Percentiles rank a stretch among this genome's conserved stretches.
Evolutionary conservation across 257 asterid genomes (phyloP).

Genomic region (Knoxia roxburghii): DNA sequence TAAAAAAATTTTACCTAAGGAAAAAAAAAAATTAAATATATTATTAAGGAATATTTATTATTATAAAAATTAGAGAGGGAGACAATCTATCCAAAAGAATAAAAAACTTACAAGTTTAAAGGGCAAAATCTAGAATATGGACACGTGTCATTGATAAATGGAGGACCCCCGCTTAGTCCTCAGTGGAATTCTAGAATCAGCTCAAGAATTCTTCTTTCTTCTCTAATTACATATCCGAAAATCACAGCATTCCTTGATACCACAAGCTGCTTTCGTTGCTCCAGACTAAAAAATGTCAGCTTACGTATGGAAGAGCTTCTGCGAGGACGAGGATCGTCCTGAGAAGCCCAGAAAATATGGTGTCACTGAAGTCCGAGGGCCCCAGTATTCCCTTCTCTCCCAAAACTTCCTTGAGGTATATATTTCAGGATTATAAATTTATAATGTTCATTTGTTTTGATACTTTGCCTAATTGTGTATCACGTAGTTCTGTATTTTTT

Average conservation of each 20-base stretch:
- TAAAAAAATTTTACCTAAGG: too few species aligned
- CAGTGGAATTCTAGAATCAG: constrained; percentile 48
- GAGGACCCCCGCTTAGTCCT: too few species aligned
- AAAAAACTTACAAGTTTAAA: too few species aligned
- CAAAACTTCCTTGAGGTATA: constrained; percentile 60
- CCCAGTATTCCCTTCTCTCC: constrained; percentile 68
- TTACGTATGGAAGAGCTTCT: constrained; percentile 75
- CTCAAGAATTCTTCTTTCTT: constrained; percentile 35
- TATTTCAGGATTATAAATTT: background rate
- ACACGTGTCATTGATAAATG: too few species aligned
- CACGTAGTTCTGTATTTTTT: background rate
- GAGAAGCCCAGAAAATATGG: constrained; percentile 84
- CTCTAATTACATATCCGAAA: background rate
- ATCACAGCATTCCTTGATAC: background rate
- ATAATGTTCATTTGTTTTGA: background rate
- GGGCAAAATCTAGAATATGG: too few species aligned
- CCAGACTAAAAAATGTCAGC: constrained; percentile 36
- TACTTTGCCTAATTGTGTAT: background rate
- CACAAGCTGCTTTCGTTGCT: background rate
- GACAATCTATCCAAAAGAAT: too few species aligned
- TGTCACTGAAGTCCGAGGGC: constrained; percentile 82
- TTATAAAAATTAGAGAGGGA: too few species aligned
- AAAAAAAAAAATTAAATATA: too few species aligned
- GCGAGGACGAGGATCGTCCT: constrained; percentile 89
- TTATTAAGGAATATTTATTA: too few species aligned